Base-by-base conservation (phyloP, 257 asterid species). In the Nicotiana sylvestris region DNA sequence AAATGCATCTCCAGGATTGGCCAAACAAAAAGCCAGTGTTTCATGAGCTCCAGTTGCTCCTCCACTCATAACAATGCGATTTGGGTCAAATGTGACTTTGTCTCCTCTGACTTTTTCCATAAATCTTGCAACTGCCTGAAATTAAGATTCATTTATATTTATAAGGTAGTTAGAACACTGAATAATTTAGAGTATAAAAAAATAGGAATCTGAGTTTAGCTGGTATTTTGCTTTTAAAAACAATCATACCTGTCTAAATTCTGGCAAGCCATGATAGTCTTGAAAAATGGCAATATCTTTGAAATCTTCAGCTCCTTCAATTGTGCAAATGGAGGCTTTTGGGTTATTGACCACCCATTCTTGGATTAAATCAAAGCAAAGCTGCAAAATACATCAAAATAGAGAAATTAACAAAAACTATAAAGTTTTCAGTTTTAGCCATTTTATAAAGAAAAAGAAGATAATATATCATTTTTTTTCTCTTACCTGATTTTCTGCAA, bases 41-140 rank as follows among this genome's bases (percentile, higher is more conserved):
- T 95, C 98, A 53, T 89, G 93, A 66, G 95, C 98, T 33, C 96
- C 98, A 4, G 98, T 95, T 56, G 98, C 98, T 2, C 98, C 98
- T 17, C 98, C 98, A 62, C 94, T 88, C 98, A 95, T 92, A 0
- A 95, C 97, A 66, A 95, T 89, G 5, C 92, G 90, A 56, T 86
- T 85, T 3, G 98, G 94, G 82, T 95, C 93, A 85, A 93, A 92
- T 58, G 80, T 89, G 30, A 89, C 98, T 81, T 74, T 53, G 82
- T 93, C 89, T 81, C 97, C 94, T 86, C 98, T 87, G 30, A 93
- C 92, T 82, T 81, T 93, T 87, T 90, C 97, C 98, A 95, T 93
- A 84, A 93, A 95, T 76, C 87, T 88, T 76, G 97, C 98, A 5
- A 93, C 97, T 55, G 97, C 95, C 98, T 95, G 89, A 81, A 87